Evolutionary conservation across 371 early-diverging fungal genomes (phyloP).

Genomic region (Mucor mucedo): DNA sequence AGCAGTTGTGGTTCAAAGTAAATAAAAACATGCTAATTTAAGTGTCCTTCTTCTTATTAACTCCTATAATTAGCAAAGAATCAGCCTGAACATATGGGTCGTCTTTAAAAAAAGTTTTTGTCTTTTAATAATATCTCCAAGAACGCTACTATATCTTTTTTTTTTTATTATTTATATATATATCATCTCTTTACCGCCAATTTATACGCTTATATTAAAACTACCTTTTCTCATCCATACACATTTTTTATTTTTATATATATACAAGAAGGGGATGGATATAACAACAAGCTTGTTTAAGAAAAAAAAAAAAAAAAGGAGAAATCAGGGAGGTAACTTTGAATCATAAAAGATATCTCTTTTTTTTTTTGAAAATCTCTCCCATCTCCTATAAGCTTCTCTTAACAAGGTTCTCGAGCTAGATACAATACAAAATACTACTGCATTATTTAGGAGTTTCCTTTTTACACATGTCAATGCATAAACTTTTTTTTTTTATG

Average conservation of each 20-base stretch:
- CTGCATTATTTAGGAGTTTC: not conserved
- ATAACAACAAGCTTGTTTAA: too few relatives aligned
- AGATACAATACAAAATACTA: not conserved
- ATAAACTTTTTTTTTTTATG: not conserved
- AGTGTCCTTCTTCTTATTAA: not conserved
- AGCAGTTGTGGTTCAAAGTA: conserved; percentile 24
- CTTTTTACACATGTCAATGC: not conserved
- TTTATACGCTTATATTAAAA: too few relatives aligned
- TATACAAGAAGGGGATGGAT: too few relatives aligned
- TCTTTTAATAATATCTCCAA: not conserved
- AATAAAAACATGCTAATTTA: not conserved
- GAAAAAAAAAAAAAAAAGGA: too few relatives aligned
- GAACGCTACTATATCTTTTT: too few relatives aligned
- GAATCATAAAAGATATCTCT: too few relatives aligned
- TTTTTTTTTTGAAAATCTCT: not conserved
- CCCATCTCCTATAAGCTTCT: not conserved
- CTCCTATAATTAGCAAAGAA: not conserved
- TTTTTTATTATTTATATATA: too few relatives aligned
- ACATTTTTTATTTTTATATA: too few relatives aligned
- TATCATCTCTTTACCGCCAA: too few relatives aligned
- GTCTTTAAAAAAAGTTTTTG: not conserved
- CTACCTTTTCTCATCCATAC: too few relatives aligned
- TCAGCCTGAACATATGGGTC: conserved; percentile 7
- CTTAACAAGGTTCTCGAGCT: too few relatives aligned
- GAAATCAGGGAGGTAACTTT: too few relatives aligned